phyloP scores from a whole-genome alignment of 345 rosid species.

The Populus euphratica region DNA sequence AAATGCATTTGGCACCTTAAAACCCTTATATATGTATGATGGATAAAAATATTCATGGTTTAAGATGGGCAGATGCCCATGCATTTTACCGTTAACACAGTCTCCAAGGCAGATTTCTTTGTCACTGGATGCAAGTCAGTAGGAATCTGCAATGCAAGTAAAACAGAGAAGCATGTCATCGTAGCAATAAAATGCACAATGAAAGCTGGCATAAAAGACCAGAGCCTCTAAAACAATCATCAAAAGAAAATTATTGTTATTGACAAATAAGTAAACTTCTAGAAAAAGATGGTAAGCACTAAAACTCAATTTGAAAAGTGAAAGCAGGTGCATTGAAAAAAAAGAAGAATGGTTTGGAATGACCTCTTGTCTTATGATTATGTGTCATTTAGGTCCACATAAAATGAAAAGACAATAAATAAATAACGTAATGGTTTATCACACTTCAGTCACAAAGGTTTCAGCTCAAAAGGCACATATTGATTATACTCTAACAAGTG shows the following conservation, averaged over 20 bases:
- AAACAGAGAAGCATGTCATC: constrained; percentile 15
- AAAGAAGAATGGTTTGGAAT: neutral
- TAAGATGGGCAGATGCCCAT: neutral
- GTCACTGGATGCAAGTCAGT: constrained; percentile 95
- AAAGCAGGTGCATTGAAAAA: neutral
- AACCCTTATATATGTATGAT: neutral
- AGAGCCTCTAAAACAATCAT: neutral
- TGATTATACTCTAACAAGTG: neutral
- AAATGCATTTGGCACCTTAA: neutral
- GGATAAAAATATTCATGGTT: neutral
- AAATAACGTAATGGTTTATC: neutral
- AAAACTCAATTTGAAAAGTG: neutral
- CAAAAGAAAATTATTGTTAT: neutral
- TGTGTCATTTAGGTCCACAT: neutral
- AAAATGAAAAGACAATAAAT: neutral
- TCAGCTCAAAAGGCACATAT: neutral
- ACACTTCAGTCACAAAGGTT: neutral
- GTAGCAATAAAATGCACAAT: constrained; percentile 2
- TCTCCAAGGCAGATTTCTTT: constrained; percentile 87
- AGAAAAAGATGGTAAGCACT: neutral
- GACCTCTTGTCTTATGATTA: neutral
- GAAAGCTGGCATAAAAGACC: neutral
- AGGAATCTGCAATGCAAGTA: constrained; percentile 67
- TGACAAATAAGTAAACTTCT: neutral
- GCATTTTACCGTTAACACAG: constrained; percentile 86